Conservation (phyloP, 2,329 filamentous ascomycete species). For the Monilinia polystroma region DNA sequence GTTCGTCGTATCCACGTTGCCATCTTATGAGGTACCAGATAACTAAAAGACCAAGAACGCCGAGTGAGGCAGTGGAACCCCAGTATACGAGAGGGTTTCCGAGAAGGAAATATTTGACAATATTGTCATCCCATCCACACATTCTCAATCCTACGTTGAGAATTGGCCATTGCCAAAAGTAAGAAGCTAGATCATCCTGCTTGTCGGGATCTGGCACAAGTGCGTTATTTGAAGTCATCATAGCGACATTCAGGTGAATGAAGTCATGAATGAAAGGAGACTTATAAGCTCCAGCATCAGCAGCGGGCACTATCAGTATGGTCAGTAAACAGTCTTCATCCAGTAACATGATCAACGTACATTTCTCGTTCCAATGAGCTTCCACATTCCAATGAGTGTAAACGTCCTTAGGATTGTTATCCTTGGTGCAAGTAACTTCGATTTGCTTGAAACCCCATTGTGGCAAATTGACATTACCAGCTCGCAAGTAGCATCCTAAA, state of each 20-base stretch:
- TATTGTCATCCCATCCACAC: constrained; percentile 96
- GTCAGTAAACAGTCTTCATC: constrained; percentile 38
- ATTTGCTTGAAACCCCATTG: constrained; percentile 99
- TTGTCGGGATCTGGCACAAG: constrained; percentile 97
- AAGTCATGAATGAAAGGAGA: constrained; percentile 98
- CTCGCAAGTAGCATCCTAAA: constrained; percentile 89
- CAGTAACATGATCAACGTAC: constrained; percentile 54
- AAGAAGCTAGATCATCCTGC: constrained; percentile 94
- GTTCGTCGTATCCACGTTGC: constrained; percentile 90
- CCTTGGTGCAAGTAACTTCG: constrained; percentile 91
- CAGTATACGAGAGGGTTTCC: constrained; percentile 97
- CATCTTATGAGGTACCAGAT: constrained; percentile 87
- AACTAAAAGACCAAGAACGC: constrained; percentile 68
- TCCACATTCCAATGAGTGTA: constrained; percentile 99
- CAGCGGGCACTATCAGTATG: constrained; percentile 66
- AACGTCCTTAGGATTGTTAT: constrained; percentile 86
- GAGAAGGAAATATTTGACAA: constrained; percentile 97
- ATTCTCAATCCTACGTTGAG: constrained; percentile 94
- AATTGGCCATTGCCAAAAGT: constrained; percentile 98
- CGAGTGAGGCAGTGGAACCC: constrained; percentile 81
- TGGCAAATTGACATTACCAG: constrained; percentile 92
- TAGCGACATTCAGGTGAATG: constrained; percentile 95
- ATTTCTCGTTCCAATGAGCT: constrained; percentile 87
- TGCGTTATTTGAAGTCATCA: constrained; percentile 99
- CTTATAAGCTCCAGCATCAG: constrained; percentile 88